Evolutionary conservation across 2,329 filamentous ascomycete genomes (phyloP), one percentile per base, ranked within the genome.

Genomic region (Diaporthe longicolla): DNA sequence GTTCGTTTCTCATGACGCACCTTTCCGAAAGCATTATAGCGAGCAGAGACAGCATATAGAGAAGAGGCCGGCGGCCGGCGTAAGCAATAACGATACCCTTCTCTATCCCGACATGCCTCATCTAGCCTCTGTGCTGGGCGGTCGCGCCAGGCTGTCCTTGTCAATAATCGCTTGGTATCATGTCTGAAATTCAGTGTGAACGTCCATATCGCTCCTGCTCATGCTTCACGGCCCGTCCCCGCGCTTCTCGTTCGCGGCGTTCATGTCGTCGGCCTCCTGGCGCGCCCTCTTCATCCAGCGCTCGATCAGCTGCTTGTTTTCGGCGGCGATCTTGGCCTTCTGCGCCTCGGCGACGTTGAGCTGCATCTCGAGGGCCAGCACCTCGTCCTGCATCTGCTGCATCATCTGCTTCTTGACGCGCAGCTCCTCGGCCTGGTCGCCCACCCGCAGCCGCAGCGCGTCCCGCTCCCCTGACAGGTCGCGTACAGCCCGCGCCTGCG

Each of bases 231-330:
- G 43, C 43, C 45, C 43, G 7, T 58, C 58, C 76, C 77, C 75
- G 77, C 73, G 77, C 78, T 69, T 75, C 77, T 91, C 89, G 80
- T 90, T 91, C 75, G 88, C 87, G 68, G 87, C 82, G 79, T 98
- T 98, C 93, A 98, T 95, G 76, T 90, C 92, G 72, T 97, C 94
- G 15, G 94, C 96, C 85, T 98, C 95, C 80, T 92, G 89, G 5
- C 92, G 93, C 89, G 97, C 97, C 76, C 93, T 89, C 80, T 91
- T 91, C 93, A 98, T 95, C 95, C 95, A 98, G 71, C 97, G 89
- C 81, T 95, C 93, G 70, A 98, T 92, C 72, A 99, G 87, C 77
- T 98, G 94, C 80, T 94, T 92, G 81, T 98, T 98, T 82, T 98
- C 97, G 74, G 88, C 89, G 80, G 92, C 90, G 76, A 97, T 85